Percentiles rank a stretch among this genome's conserved stretches.
Evolutionary conservation across 495 filamentous ascomycete genomes (phyloP).

Genomic region (Penicillium canariense): DNA sequence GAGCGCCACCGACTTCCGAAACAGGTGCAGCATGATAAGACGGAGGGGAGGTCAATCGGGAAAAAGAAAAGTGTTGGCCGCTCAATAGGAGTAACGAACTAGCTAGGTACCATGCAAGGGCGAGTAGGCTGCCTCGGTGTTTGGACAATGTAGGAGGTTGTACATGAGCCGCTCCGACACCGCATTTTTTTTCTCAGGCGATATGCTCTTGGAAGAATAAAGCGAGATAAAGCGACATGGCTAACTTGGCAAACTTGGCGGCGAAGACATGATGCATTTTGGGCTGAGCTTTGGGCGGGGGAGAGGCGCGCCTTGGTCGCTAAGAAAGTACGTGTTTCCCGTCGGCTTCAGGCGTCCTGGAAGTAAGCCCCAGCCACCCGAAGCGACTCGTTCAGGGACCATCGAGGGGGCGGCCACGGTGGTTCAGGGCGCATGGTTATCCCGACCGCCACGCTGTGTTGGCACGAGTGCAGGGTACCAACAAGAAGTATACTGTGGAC

Average conservation of each 20-base stretch:
- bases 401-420: background rate
- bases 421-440: conserved; percentile 8
- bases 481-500: background rate
- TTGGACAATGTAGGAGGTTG: background rate
- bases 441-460: conserved; percentile 2
- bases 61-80: background rate
- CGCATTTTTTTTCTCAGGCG: background rate
- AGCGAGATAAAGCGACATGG: background rate
- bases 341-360: conserved; percentile 2
- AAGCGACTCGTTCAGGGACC: background rate
- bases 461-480: background rate
- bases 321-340: background rate
- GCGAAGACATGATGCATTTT: background rate
- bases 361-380: background rate
- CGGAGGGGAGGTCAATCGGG: background rate
- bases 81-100: background rate
- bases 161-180: background rate
- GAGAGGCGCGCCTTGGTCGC: background rate
- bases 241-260: background rate
- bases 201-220: too few relatives aligned
- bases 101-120: conserved; percentile 8
- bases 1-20: background rate
- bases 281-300: background rate
- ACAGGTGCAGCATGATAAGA: conserved; percentile 1
- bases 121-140: background rate